Evolutionary conservation across 805 yeast species (phyloP), one percentile per base, ranked within the genome.

Genomic region (Starmerella roubikii): DNA sequence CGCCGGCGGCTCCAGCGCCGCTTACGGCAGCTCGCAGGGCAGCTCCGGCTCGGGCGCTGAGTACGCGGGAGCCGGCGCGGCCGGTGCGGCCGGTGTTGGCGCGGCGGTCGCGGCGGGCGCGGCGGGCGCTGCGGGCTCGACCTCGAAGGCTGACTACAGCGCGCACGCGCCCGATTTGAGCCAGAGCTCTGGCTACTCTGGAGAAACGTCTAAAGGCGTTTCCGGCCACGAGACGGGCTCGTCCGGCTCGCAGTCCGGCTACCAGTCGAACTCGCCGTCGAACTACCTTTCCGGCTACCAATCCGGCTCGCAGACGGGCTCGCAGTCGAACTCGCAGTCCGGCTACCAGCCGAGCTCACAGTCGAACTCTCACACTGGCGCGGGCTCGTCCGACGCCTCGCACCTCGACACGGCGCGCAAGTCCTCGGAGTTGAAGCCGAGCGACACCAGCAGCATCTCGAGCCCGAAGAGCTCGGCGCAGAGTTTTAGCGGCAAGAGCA

Each of bases 21-120:
- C 20, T 30, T 27, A 25, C 38, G 18, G 20, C 16, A 4, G 25
- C 18, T 10, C 33, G 10, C 20, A 22, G 15, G 37, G 25, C 13
- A 32, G 35, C 20, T 26, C 37, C 15, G 39, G 33, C 30, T 39
- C 40, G 11, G 44, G 30, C 21, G 37, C 37, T 9, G 25, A 35
- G 24, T 44, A 35, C 32, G 26, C 32, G 22, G 39, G 33, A 26
- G 39, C 38, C 17, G 39, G 27, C 31, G 41, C 31, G 2, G 33
- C 35, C 12, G 37, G 35, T 19, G 27, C 35, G 23, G 35, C 26
- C 13, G 34, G 21, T 7, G 35, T 32, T 13, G 33, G 34, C 20
- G n/a, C 19, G 22, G 32, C 24, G 12, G 33, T 27, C 23, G 27
- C 34, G 8, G 32, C 30, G 17, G 7, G 7, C n/a, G 6, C 16